A percentile compares a stretch with the other conserved stretches of the same genome.
Conservation (phyloP, 306 rosid genomes). For the Ormosia emarginata region DNA sequence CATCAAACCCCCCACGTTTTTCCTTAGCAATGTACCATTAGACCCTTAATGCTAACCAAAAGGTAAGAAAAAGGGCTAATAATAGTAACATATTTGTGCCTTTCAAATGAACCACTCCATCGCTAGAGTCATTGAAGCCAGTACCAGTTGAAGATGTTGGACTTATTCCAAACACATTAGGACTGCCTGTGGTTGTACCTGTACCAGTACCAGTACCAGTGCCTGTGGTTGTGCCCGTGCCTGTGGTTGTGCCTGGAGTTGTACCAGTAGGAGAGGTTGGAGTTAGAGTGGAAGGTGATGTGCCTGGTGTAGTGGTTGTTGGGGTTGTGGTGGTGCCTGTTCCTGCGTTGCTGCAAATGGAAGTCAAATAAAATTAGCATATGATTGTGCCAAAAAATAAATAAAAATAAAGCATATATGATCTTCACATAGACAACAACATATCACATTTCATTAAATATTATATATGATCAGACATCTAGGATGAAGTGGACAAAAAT, state of each 20-base stretch:
- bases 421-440: not conserved
- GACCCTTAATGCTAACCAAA: slow-evolving; percentile 35
- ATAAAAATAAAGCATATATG: not conserved
- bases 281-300: slow-evolving; percentile 33
- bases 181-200: slow-evolving; percentile 30
- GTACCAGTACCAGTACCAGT: slow-evolving; percentile 11
- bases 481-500: slow-evolving; percentile 25
- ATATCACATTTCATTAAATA: not conserved
- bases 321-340: slow-evolving; percentile 33
- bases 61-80: slow-evolving; percentile 21
- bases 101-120: slow-evolving; percentile 23
- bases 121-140: slow-evolving; percentile 20
- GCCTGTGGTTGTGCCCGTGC: slow-evolving; percentile 9
- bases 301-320: slow-evolving; percentile 27
- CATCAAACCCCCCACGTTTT: slow-evolving; percentile 12
- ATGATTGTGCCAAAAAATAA: not conserved
- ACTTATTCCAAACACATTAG: slow-evolving; percentile 64
- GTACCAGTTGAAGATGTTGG: slow-evolving; percentile 58
- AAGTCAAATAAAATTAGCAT: not conserved
- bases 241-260: not conserved
- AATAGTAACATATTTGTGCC: slow-evolving; percentile 7
- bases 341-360: slow-evolving; percentile 57
- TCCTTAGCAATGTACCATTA: slow-evolving; percentile 1
- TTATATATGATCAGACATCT: slow-evolving; percentile 22
- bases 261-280: slow-evolving; percentile 33